Conservation (phyloP, 495 filamentous ascomycete species). For the Delitschia confertaspora region DNA sequence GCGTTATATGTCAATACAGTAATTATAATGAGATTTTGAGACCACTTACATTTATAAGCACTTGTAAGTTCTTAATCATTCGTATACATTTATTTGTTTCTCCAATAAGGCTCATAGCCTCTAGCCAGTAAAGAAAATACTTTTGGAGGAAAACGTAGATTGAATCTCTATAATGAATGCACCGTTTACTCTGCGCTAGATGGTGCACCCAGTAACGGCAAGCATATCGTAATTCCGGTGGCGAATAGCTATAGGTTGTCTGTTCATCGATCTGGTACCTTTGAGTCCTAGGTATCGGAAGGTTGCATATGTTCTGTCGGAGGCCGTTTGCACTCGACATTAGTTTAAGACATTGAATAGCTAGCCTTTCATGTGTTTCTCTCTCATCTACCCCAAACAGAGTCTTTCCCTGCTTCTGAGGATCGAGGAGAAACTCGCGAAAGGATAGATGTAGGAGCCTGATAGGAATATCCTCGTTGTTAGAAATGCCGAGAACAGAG, state of each 20-base stretch:
- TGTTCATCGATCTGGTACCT: constrained; percentile 28
- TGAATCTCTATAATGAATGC: constrained; percentile 22
- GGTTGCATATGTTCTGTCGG: constrained; percentile 37
- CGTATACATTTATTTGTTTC: background rate
- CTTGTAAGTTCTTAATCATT: background rate
- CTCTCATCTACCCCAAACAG: constrained; percentile 38
- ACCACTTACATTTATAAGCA: no score
- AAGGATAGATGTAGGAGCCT: constrained; percentile 43
- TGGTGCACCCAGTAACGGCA: constrained; percentile 39
- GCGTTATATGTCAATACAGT: constrained; percentile 6
- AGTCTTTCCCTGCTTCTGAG: constrained; percentile 26
- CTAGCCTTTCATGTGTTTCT: constrained; percentile 33
- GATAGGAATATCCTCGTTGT: constrained; percentile 30
- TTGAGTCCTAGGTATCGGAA: constrained; percentile 26
- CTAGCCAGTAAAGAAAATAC: constrained; percentile 42
- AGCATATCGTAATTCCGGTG: constrained; percentile 36
- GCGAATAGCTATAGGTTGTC: constrained; percentile 41
- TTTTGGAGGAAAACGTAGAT: constrained; percentile 33
- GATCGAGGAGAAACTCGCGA: constrained; percentile 43
- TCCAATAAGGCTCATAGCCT: constrained; percentile 37
- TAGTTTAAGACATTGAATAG: constrained; percentile 31
- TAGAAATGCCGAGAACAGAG: constrained; percentile 35
- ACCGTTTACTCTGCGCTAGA: constrained; percentile 30
- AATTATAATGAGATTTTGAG: no score
- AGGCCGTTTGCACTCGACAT: constrained; percentile 29